Evolutionary conservation across 805 yeast genomes (phyloP).

Genomic region (Candida succiphila): DNA sequence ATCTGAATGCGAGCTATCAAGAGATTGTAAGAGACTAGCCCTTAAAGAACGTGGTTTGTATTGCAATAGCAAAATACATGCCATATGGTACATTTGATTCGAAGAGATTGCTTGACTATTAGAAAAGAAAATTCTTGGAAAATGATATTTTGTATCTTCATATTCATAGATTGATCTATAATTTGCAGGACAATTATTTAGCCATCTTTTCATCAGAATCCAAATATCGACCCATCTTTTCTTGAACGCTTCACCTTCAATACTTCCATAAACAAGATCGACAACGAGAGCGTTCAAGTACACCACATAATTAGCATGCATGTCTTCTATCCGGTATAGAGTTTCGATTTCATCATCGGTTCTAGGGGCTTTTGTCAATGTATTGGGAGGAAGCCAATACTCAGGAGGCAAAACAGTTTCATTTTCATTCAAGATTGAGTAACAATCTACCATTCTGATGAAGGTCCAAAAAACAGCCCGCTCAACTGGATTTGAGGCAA

Average conservation of each 20-base stretch:
- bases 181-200: conserved; percentile 17
- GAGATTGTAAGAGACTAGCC: background rate
- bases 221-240: conserved; percentile 27
- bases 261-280: conserved; percentile 19
- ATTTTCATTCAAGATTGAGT: conserved; percentile 29
- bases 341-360: conserved; percentile 13
- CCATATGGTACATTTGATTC: conserved; percentile 31
- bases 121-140: conserved; percentile 26
- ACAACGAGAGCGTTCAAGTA: conserved; percentile 26
- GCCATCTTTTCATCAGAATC: conserved; percentile 27
- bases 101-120: conserved; percentile 32
- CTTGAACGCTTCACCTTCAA: conserved; percentile 20
- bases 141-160: conserved; percentile 20
- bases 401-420: conserved; percentile 25
- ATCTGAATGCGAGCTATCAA: background rate
- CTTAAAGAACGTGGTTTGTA: conserved; percentile 28
- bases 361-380: conserved; percentile 1
- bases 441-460: conserved; percentile 31
- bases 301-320: conserved; percentile 31
- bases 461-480: conserved; percentile 31
- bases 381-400: conserved; percentile 24
- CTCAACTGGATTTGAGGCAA: conserved; percentile 19
- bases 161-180: conserved; percentile 21
- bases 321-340: conserved; percentile 13
- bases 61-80: conserved; percentile 28